Evolutionary conservation across 2,329 filamentous ascomycete species (phyloP).

Genomic region (Tolypocladium tundrense): DNA sequence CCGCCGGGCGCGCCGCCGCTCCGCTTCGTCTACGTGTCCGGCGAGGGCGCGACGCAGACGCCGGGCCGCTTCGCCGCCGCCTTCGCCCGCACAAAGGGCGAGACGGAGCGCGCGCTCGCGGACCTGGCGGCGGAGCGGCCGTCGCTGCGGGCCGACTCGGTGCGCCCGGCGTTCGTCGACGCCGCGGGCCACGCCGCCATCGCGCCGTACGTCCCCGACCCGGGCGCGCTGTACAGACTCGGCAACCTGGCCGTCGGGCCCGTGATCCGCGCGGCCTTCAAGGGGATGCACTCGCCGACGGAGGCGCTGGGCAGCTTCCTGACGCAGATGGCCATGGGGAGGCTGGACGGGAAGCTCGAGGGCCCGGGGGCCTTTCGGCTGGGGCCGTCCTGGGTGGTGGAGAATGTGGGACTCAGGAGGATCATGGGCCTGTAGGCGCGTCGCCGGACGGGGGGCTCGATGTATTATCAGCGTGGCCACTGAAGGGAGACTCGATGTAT

Average conservation of each 20-base stretch:
- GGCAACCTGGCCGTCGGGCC: conserved; percentile 12
- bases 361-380: conserved; percentile 21
- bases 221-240: conserved; percentile 8
- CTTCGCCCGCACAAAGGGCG: conserved; percentile 57
- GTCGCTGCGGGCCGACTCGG: conserved; percentile 41
- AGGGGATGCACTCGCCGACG: conserved; percentile 29
- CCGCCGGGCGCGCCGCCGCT: conserved; percentile 37
- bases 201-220: conserved; percentile 28
- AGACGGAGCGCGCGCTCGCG: conserved; percentile 50
- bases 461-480: not conserved
- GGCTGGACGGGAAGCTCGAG: conserved; percentile 12
- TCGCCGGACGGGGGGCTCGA: too few relatives aligned
- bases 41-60: conserved; percentile 45
- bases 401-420: conserved; percentile 23
- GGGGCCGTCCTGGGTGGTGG: conserved; percentile 23
- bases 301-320: conserved; percentile 31
- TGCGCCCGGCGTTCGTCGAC: conserved; percentile 54
- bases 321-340: conserved; percentile 34
- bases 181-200: conserved; percentile 27
- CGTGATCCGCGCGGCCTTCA: conserved; percentile 10
- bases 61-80: conserved; percentile 45
- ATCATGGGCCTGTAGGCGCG: conserved; percentile 16
- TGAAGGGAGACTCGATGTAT: too few relatives aligned
- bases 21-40: conserved; percentile 63
- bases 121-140: conserved; percentile 33